A percentile compares a stretch with the other conserved stretches of the same genome.
These are phyloP conservation scores for Cryptosporidium muris DNA, from an alignment of 169 alveolate genomes.

Conservation along the genomic window DNA sequence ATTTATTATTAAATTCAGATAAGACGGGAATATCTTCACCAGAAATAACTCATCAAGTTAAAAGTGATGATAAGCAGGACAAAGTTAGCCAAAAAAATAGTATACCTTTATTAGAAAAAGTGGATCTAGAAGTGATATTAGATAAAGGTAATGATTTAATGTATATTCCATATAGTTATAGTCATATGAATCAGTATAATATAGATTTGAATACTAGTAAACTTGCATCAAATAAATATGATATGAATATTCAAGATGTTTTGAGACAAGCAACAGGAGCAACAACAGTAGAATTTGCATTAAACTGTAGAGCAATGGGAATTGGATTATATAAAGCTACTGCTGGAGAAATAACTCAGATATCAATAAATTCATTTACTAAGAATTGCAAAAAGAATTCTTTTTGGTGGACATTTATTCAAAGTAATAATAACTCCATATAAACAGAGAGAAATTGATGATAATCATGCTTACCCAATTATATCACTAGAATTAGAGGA, in stretches of 20 bases:
- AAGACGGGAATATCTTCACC: neutral
- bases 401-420: slow-evolving; percentile 49
- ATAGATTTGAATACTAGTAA: neutral
- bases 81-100: neutral
- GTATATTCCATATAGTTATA: slow-evolving; percentile 25
- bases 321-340: slow-evolving; percentile 38
- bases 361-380: slow-evolving; percentile 42
- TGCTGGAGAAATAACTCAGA: slow-evolving; percentile 64
- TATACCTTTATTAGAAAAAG: neutral
- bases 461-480: slow-evolving; percentile 6
- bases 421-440: slow-evolving; percentile 55
- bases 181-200: neutral
- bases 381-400: slow-evolving; percentile 46
- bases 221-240: slow-evolving; percentile 9
- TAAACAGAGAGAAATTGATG: neutral
- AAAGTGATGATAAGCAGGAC: neutral
- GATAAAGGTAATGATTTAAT: slow-evolving; percentile 11
- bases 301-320: slow-evolving; percentile 60
- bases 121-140: slow-evolving; percentile 22
- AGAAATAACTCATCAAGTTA: neutral
- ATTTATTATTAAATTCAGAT: slow-evolving; percentile 4
- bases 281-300: slow-evolving; percentile 46
- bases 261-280: slow-evolving; percentile 54
- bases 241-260: slow-evolving; percentile 8
- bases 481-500: slow-evolving; percentile 50